Conservation (phyloP, 805 yeast genomes). For the Ogataea siamensis region DNA sequence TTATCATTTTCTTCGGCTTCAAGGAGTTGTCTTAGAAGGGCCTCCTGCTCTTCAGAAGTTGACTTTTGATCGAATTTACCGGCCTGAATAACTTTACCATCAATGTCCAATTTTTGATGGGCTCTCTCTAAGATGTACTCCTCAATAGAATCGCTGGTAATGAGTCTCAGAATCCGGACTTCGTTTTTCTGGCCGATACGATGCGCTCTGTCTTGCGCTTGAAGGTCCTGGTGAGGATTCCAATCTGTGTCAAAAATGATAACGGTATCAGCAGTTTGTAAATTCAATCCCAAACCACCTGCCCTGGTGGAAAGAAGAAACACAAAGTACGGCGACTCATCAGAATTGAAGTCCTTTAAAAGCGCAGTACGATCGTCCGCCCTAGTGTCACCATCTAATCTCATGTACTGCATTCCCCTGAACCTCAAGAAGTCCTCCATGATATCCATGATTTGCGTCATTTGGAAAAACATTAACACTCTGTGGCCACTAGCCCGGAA, state of each 20-base stretch:
- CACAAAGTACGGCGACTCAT: constrained; percentile 72
- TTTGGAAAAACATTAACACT: constrained; percentile 79
- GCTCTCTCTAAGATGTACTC: constrained; percentile 82
- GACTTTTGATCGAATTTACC: constrained; percentile 88
- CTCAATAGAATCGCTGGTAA: constrained; percentile 80
- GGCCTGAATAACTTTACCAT: constrained; percentile 87
- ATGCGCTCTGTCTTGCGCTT: constrained; percentile 88
- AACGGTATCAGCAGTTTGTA: constrained; percentile 86
- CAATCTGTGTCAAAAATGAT: constrained; percentile 85
- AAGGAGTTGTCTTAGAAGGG: constrained; percentile 63
- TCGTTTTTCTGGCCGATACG: constrained; percentile 89
- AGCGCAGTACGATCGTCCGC: constrained; percentile 79
- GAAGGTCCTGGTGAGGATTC: constrained; percentile 91
- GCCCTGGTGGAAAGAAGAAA: constrained; percentile 82
- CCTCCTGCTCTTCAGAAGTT: constrained; percentile 85
- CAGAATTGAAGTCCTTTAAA: constrained; percentile 73
- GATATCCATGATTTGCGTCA: constrained; percentile 88
- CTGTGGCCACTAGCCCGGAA: constrained; percentile 73
- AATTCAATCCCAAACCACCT: constrained; percentile 83
- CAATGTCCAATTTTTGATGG: constrained; percentile 78
- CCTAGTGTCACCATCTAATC: constrained; percentile 81
- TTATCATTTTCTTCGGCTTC: constrained; percentile 63
- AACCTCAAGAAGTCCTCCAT: constrained; percentile 80
- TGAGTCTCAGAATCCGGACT: constrained; percentile 75
- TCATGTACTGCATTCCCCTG: constrained; percentile 63